Conservation (phyloP, 2,329 filamentous ascomycete genomes). For the Didymellaceae sp. region DNA sequence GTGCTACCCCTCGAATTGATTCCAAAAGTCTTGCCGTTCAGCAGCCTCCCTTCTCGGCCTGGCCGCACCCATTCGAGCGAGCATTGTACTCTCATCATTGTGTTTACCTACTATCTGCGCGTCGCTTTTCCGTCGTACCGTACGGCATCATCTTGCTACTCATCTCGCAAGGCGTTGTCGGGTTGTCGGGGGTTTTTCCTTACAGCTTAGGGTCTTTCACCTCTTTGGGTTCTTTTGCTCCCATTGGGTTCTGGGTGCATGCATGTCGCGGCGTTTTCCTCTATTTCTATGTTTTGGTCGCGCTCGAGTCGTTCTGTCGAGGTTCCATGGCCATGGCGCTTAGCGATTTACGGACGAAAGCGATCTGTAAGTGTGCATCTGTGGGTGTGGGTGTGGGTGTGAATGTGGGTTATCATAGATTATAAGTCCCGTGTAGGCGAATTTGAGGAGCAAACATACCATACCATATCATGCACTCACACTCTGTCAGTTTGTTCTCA, state of each 20-base stretch:
- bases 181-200: neutral
- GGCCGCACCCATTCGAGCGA: too few species aligned
- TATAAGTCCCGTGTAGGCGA: conserved; percentile 18
- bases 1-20: too few species aligned
- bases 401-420: neutral
- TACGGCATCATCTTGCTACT: conserved; percentile 1
- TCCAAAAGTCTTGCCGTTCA: too few species aligned
- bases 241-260: neutral
- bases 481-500: too few species aligned
- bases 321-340: too few species aligned
- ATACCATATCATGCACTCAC: neutral
- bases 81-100: neutral
- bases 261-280: conserved; percentile 13
- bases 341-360: neutral
- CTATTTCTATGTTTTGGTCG: neutral
- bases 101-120: neutral
- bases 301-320: neutral
- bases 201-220: neutral
- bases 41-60: too few species aligned
- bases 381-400: neutral
- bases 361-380: neutral
- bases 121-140: neutral
- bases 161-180: conserved; percentile 9
- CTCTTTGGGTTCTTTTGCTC: neutral
- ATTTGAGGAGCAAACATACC: neutral